A percentile compares a stretch with the other conserved stretches of the same genome.
These are phyloP conservation scores for Sordaria brevicollis DNA, from an alignment of 495 filamentous ascomycete species.

Conservation along the genomic window DNA sequence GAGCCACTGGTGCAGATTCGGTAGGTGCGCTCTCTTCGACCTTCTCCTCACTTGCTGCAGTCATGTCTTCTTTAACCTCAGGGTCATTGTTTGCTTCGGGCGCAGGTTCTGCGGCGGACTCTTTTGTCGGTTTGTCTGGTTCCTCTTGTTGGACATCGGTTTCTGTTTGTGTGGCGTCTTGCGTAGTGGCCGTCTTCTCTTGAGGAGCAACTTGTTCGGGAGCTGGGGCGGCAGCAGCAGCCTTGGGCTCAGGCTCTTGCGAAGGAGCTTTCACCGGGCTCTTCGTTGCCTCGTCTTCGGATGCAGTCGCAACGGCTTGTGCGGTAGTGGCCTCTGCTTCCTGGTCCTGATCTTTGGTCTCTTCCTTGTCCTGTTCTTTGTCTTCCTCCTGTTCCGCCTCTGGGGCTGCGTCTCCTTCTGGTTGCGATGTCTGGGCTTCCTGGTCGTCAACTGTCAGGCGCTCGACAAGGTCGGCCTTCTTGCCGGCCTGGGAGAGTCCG, in stretches of 20 bases:
- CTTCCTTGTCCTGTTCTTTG: not conserved
- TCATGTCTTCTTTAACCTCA: not conserved
- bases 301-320: conserved; percentile 7
- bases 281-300: conserved; percentile 5
- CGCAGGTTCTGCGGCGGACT: not conserved
- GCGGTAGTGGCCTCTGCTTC: conserved; percentile 5
- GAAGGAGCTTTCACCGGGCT: conserved; percentile 4
- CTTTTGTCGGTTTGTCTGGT: not conserved
- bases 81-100: not conserved
- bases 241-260: not conserved
- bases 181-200: not conserved
- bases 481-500: conserved; percentile 41
- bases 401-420: not conserved
- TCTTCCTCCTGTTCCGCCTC: not conserved
- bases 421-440: not conserved
- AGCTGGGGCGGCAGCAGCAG: not conserved
- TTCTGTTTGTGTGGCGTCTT: not conserved
- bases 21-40: not conserved
- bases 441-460: conserved; percentile 33
- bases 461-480: conserved; percentile 48
- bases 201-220: not conserved
- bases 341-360: not conserved
- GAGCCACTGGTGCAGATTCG: conserved; percentile 1
- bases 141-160: not conserved
- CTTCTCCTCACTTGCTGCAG: not conserved